Evolutionary conservation across 2,329 filamentous ascomycete species (phyloP).

Genomic region (Microcyclospora pomicola): DNA sequence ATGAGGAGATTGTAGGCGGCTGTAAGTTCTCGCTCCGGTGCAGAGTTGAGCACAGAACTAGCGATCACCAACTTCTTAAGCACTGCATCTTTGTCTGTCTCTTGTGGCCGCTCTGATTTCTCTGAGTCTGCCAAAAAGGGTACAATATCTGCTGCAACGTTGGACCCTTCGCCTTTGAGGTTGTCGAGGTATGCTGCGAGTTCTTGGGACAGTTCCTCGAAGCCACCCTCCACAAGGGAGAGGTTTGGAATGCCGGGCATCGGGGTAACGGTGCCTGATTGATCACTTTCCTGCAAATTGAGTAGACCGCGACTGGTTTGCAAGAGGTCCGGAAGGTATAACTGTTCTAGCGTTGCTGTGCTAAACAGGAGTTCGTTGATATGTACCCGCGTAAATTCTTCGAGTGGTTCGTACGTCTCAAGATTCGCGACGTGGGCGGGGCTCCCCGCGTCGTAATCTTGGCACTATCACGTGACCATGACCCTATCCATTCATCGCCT

Average conservation of each 20-base stretch:
- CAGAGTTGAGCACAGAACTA: constrained; percentile 61
- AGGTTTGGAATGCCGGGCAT: constrained; percentile 50
- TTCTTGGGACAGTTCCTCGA: constrained; percentile 85
- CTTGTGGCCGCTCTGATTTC: constrained; percentile 34
- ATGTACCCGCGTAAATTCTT: too few relatives aligned
- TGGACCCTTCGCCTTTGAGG: constrained; percentile 49
- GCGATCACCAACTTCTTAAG: constrained; percentile 80
- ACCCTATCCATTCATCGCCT: too few relatives aligned
- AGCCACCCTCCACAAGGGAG: constrained; percentile 73
- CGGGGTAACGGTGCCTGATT: too few relatives aligned
- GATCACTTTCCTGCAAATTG: too few relatives aligned
- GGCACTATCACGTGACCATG: too few relatives aligned
- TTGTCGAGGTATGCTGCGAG: constrained; percentile 88
- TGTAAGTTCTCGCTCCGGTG: constrained; percentile 92
- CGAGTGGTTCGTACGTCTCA: too few relatives aligned
- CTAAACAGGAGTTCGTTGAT: too few relatives aligned
- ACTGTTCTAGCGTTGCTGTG: too few relatives aligned
- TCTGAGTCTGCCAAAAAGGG: constrained; percentile 44
- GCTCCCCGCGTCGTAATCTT: too few relatives aligned
- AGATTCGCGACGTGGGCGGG: too few relatives aligned
- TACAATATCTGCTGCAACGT: constrained; percentile 49
- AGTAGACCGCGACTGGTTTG: too few relatives aligned
- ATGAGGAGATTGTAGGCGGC: constrained; percentile 94
- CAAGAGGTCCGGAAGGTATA: too few relatives aligned
- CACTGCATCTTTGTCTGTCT: constrained; percentile 63